phyloP scores from a whole-genome alignment of 2,329 filamentous ascomycete genomes.

The Penicillium polonicum region DNA sequence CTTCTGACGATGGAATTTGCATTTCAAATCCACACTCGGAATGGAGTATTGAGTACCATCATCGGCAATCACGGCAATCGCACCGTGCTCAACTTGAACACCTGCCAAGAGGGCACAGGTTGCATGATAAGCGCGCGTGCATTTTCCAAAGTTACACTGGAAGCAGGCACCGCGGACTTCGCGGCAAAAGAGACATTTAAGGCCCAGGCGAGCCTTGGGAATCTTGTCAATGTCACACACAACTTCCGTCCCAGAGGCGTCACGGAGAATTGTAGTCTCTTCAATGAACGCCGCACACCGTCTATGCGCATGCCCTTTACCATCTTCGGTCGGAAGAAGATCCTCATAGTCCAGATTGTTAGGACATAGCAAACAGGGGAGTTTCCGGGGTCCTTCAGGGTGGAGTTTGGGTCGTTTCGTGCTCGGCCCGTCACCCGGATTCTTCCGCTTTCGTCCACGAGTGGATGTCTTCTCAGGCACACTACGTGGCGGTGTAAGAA shows the following conservation, averaged over 20 bases:
- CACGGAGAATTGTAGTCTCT: slow-evolving; percentile 79
- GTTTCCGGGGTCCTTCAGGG: slow-evolving; percentile 67
- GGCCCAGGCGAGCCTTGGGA: slow-evolving; percentile 79
- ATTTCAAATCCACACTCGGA: slow-evolving; percentile 88
- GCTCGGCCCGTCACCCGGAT: slow-evolving; percentile 55
- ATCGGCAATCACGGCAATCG: slow-evolving; percentile 82
- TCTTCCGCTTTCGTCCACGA: slow-evolving; percentile 69
- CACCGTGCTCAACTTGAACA: slow-evolving; percentile 83
- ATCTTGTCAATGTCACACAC: slow-evolving; percentile 79
- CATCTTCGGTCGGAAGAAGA: slow-evolving; percentile 83
- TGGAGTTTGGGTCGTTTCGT: slow-evolving; percentile 77
- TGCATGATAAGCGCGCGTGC: slow-evolving; percentile 87
- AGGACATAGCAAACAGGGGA: slow-evolving; percentile 87
- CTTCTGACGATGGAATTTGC: slow-evolving; percentile 88
- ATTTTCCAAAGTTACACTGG: slow-evolving; percentile 94
- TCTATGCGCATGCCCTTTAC: slow-evolving; percentile 74
- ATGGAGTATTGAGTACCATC: slow-evolving; percentile 91
- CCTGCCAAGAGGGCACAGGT: slow-evolving; percentile 91
- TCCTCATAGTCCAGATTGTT: slow-evolving; percentile 81
- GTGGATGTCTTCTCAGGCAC: slow-evolving; percentile 67
- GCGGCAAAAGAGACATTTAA: slow-evolving; percentile 93
- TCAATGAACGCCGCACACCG: slow-evolving; percentile 88
- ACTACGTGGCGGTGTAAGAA: slow-evolving; percentile 76
- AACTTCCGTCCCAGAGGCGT: slow-evolving; percentile 66
- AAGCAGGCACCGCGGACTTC: slow-evolving; percentile 95